A percentile compares a stretch with the other conserved stretches of the same genome.
Evolutionary conservation across 2,329 filamentous ascomycete species (phyloP).

Genomic region (Sphaerulina populicola): DNA sequence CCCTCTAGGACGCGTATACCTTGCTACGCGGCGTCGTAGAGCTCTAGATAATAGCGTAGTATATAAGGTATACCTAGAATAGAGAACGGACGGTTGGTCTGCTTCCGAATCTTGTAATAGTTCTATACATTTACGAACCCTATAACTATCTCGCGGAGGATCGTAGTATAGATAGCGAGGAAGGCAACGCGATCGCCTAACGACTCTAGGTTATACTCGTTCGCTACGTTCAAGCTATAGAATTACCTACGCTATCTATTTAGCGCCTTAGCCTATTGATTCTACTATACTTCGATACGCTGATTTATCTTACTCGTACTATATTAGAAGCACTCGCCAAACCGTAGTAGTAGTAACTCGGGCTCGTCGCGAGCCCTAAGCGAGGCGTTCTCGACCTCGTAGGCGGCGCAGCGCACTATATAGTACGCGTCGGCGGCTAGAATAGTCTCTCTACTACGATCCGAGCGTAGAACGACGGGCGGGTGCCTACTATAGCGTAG

Average conservation of each 20-base stretch:
- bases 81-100: background rate
- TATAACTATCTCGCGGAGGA: background rate
- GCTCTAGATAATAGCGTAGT: background rate
- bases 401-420: too few relatives aligned
- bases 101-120: background rate
- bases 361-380: too few relatives aligned
- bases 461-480: too few relatives aligned
- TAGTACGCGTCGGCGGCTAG: too few relatives aligned
- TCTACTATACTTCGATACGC: conserved; percentile 3
- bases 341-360: background rate
- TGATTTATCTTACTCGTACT: conserved; percentile 5
- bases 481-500: too few relatives aligned
- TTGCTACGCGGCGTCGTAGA: background rate
- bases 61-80: background rate
- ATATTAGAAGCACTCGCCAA: background rate
- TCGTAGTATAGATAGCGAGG: too few relatives aligned
- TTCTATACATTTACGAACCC: background rate
- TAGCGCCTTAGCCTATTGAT: background rate
- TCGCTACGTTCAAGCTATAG: background rate
- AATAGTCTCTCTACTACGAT: too few relatives aligned
- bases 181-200: background rate
- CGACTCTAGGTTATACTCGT: background rate
- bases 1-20: background rate
- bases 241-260: background rate
- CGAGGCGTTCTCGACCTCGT: too few relatives aligned